Conservation (phyloP, 768 basidiomycete genomes). For the Lepiota venenata region DNA sequence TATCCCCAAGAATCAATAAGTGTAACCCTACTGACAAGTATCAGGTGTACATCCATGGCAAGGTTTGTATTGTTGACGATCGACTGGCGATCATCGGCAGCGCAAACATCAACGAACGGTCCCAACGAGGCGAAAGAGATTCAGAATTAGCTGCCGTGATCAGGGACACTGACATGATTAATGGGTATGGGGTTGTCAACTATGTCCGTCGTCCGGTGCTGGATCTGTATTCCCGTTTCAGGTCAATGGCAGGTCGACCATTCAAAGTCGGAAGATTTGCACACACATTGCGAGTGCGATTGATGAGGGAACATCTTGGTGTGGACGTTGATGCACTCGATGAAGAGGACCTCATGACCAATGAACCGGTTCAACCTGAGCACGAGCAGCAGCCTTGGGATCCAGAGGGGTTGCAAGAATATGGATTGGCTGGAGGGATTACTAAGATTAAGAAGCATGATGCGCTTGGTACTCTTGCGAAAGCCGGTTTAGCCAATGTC, state of each 20-base stretch:
- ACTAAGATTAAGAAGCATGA: constrained; percentile 37
- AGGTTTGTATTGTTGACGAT: constrained; percentile 91
- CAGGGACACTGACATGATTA: constrained; percentile 95
- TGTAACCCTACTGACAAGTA: neutral
- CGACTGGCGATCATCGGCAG: constrained; percentile 92
- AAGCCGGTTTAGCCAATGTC: constrained; percentile 33
- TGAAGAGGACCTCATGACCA: constrained; percentile 66
- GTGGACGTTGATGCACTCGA: constrained; percentile 88
- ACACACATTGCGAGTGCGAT: constrained; percentile 85
- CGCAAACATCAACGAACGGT: constrained; percentile 97
- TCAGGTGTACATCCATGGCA: constrained; percentile 88
- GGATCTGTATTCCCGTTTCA: constrained; percentile 24
- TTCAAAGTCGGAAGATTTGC: constrained; percentile 98
- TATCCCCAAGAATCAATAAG: neutral
- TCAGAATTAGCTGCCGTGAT: constrained; percentile 93
- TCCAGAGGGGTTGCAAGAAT: constrained; percentile 65
- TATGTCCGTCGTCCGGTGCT: neutral
- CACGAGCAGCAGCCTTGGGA: constrained; percentile 66
- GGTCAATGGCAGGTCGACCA: constrained; percentile 90
- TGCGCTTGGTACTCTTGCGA: constrained; percentile 27
- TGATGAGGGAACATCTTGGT: constrained; percentile 97
- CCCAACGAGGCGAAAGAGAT: constrained; percentile 93
- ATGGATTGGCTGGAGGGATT: constrained; percentile 38
- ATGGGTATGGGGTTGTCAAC: constrained; percentile 36
- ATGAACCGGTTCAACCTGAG: constrained; percentile 46